These are phyloP conservation scores for Hypoxylon fuscum DNA, from an alignment of 495 filamentous ascomycete genomes.

Conservation along the genomic window DNA sequence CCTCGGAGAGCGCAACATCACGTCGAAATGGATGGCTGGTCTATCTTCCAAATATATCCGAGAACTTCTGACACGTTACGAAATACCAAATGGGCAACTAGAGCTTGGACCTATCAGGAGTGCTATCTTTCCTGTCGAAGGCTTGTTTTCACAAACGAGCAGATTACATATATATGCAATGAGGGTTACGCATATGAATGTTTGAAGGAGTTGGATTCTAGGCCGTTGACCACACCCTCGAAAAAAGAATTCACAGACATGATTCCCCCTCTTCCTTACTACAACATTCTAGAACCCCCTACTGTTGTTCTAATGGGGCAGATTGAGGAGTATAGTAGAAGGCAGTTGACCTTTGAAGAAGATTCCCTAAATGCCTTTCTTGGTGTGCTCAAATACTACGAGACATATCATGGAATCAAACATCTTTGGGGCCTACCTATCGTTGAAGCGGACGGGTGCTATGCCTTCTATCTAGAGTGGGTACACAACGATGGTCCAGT, in stretches of 20 bases:
- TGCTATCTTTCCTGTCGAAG: not conserved
- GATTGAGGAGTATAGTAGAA: not conserved
- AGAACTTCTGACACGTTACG: not conserved
- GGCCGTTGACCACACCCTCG: too few species aligned
- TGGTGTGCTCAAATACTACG: not conserved
- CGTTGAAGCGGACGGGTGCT: not conserved
- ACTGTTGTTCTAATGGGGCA: too few species aligned
- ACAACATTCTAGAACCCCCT: too few species aligned
- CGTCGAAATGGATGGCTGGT: not conserved
- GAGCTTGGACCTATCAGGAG: too few species aligned
- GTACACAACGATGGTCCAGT: not conserved
- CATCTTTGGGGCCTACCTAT: not conserved
- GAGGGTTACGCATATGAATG: not conserved
- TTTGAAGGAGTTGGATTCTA: not conserved
- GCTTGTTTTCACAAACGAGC: not conserved
- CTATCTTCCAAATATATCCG: not conserved
- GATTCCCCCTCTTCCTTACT: too few species aligned
- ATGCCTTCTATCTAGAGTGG: not conserved
- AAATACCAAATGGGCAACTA: not conserved
- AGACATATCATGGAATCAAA: not conserved
- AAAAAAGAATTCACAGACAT: too few species aligned
- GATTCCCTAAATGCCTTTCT: not conserved
- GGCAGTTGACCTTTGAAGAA: not conserved
- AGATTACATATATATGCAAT: not conserved
- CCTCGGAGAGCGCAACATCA: not conserved